Conservation (phyloP, 2,329 filamentous ascomycete genomes). For the Aureobasidium lini region DNA sequence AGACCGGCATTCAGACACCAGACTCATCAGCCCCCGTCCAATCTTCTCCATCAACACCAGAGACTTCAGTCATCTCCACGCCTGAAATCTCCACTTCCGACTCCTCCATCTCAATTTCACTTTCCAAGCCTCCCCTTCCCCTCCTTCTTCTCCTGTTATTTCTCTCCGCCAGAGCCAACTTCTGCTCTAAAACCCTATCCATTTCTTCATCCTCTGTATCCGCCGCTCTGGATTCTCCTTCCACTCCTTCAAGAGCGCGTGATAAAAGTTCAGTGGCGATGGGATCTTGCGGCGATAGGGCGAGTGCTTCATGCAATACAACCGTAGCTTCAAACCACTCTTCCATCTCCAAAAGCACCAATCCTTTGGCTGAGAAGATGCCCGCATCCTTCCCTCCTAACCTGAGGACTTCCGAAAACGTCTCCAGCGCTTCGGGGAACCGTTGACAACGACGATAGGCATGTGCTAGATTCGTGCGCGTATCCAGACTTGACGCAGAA, state of each 20-base stretch:
- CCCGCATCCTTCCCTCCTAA: slow-evolving; percentile 67
- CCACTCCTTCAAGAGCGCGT: slow-evolving; percentile 60
- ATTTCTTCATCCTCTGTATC: slow-evolving; percentile 33
- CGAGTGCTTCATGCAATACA: slow-evolving; percentile 76
- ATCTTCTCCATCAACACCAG: neutral
- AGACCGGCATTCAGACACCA: neutral
- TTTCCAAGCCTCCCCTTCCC: neutral
- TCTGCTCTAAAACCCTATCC: neutral
- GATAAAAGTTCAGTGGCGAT: slow-evolving; percentile 72
- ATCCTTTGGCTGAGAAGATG: slow-evolving; percentile 73
- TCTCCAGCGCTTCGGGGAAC: slow-evolving; percentile 62
- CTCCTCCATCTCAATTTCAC: neutral
- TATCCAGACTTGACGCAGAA: slow-evolving; percentile 66
- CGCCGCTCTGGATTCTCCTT: slow-evolving; percentile 37
- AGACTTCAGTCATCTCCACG: neutral
- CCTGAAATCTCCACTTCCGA: neutral
- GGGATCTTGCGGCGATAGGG: slow-evolving; percentile 70
- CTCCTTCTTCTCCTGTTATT: neutral
- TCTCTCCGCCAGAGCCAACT: neutral
- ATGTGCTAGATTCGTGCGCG: slow-evolving; percentile 82
- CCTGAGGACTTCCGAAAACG: slow-evolving; percentile 83
- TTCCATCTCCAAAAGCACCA: slow-evolving; percentile 73
- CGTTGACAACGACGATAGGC: slow-evolving; percentile 67
- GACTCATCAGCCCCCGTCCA: neutral
- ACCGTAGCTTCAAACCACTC: slow-evolving; percentile 69